Evolutionary conservation across 139 green algal genomes (phyloP).

Genomic region (Yamagishiella unicocca): DNA sequence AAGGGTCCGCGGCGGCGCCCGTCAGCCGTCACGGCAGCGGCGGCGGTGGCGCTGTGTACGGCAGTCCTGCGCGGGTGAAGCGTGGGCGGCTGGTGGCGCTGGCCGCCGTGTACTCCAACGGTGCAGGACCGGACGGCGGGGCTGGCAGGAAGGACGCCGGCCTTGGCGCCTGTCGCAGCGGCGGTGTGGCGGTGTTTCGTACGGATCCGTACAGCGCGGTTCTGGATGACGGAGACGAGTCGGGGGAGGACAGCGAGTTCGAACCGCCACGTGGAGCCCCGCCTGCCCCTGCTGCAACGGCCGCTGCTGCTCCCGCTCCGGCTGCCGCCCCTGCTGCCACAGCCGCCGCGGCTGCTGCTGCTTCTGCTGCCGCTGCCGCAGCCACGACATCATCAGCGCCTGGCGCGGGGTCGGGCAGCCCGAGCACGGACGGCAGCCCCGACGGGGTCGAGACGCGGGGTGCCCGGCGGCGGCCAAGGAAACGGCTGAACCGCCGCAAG

Average conservation of each 20-base stretch:
- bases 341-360: neutral
- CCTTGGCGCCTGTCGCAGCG: neutral
- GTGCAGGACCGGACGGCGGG: neutral
- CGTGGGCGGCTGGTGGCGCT: neutral
- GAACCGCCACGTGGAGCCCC: no score
- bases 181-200: neutral
- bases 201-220: conserved; percentile 17
- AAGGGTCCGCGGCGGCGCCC: no score
- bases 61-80: neutral
- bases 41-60: neutral
- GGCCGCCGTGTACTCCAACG: neutral
- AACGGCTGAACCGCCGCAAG: neutral
- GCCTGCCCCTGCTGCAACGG: neutral
- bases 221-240: neutral
- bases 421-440: neutral
- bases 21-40: neutral
- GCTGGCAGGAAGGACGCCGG: neutral
- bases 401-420: neutral
- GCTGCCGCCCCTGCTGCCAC: neutral
- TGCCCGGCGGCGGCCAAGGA: neutral
- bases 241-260: no score
- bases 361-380: neutral
- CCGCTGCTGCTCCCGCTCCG: neutral
- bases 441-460: neutral
- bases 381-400: neutral